Percentiles rank a stretch among this genome's conserved stretches.
phyloP scores from a whole-genome alignment of 139 green algal species.

The Cymbomonas tetramitiformis region DNA sequence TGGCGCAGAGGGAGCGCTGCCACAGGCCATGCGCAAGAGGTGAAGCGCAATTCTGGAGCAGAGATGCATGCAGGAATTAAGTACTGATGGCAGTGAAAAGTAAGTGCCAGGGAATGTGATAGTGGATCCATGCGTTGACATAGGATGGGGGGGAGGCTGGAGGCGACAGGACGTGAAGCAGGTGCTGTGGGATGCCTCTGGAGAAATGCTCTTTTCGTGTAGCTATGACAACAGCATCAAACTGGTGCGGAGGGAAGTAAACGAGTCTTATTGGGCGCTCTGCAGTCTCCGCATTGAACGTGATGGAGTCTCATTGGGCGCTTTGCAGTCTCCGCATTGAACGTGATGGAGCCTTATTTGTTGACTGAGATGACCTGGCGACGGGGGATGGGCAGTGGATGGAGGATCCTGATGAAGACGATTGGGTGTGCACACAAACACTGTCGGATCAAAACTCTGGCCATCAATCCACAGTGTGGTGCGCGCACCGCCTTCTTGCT shows the following conservation, averaged over 20 bases:
- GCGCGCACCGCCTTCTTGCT: too few species aligned
- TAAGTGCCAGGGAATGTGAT: too few species aligned
- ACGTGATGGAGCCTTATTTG: not conserved
- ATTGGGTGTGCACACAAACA: slow-evolving; percentile 20
- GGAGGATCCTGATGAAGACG: slow-evolving; percentile 20
- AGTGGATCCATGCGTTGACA: too few species aligned
- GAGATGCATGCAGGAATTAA: too few species aligned
- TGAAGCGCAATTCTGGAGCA: too few species aligned
- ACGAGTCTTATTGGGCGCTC: not conserved
- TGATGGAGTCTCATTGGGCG: too few species aligned
- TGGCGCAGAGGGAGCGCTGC: too few species aligned
- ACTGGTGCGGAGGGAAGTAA: slow-evolving; percentile 42
- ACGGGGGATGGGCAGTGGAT: slow-evolving; percentile 41
- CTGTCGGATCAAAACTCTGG: slow-evolving; percentile 7
- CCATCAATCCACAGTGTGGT: slow-evolving; percentile 21
- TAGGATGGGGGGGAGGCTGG: too few species aligned
- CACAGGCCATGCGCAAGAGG: too few species aligned
- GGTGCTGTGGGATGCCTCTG: slow-evolving; percentile 73
- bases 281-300: not conserved
- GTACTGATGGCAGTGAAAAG: too few species aligned
- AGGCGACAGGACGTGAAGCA: slow-evolving; percentile 94
- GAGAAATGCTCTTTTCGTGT: slow-evolving; percentile 60
- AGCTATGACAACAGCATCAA: slow-evolving; percentile 88
- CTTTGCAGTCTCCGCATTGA: too few species aligned
- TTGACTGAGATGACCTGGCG: not conserved